These are phyloP conservation scores for Fusarium lateritium DNA, from an alignment of 2,329 filamentous ascomycete species.

Conservation along the genomic window DNA sequence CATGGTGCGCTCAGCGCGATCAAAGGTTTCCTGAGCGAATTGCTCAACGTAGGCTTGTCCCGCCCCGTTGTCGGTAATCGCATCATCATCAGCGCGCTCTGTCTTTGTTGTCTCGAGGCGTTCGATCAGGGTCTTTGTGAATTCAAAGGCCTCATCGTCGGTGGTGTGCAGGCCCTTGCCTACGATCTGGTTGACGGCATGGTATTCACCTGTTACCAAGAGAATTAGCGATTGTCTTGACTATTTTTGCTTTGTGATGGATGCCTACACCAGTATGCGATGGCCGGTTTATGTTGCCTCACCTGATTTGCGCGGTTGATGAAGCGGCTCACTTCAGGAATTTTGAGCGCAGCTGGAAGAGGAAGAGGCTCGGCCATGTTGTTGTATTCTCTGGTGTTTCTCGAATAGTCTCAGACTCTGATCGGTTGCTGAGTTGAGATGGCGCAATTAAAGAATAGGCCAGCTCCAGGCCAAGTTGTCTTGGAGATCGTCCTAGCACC, in stretches of 20 bases:
- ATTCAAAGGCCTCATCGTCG: slow-evolving; percentile 83
- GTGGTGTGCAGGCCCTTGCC: slow-evolving; percentile 82
- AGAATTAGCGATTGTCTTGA: slow-evolving; percentile 2
- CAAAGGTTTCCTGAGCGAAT: slow-evolving; percentile 91
- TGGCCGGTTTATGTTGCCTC: slow-evolving; percentile 85
- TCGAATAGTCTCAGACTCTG: background rate
- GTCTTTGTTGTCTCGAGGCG: slow-evolving; percentile 78
- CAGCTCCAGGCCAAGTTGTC: slow-evolving; percentile 17
- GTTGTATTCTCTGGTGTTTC: background rate
- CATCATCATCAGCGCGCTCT: slow-evolving; percentile 82
- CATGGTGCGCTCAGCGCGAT: slow-evolving; percentile 85
- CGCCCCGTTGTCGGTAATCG: slow-evolving; percentile 86
- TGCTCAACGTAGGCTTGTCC: slow-evolving; percentile 95
- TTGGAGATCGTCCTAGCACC: slow-evolving; percentile 32
- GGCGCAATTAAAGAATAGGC: slow-evolving; percentile 31
- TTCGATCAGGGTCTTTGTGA: slow-evolving; percentile 90
- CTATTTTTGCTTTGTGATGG: background rate
- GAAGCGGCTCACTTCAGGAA: slow-evolving; percentile 87
- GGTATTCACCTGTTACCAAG: slow-evolving; percentile 79
- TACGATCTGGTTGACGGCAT: slow-evolving; percentile 93
- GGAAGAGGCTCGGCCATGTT: slow-evolving; percentile 74
- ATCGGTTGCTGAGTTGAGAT: slow-evolving; percentile 2
- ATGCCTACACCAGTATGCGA: slow-evolving; percentile 93
- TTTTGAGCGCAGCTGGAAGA: slow-evolving; percentile 70
- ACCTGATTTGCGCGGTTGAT: slow-evolving; percentile 87